Base-by-base conservation (phyloP, 192 early-diverging fungal species). In the Gamsiella multidivaricata region DNA sequence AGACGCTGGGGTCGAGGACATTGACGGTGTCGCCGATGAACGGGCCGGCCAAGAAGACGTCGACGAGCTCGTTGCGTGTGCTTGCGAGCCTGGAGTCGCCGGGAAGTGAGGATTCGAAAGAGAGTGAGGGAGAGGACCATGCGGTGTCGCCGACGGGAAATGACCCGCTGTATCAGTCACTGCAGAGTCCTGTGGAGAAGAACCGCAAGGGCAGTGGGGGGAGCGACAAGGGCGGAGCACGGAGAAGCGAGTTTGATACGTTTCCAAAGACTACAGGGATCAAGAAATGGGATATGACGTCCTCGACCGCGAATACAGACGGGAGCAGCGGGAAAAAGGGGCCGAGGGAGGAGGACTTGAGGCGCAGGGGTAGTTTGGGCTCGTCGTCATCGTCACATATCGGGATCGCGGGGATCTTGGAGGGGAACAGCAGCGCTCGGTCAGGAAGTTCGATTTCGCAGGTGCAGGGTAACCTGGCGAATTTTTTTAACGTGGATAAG, bases 351-450 rank as follows among this genome's bases (percentile, higher is more conserved):
- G 0, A 46, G n/a, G 43, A 45, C 17, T 11, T 22, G 28, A 29
- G 29, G 15, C 20, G 25, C 15, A 17, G 37, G 3, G 32, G 22
- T 33, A 55, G 31, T n/a, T 39, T 54, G 23, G 47, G 42, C 15
- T 51, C 60, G 5, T 60, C 57, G 3, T 69, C 60, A 7, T 78
- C 74, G 6, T 45, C 74, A 9, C 74, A 69, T 57, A 17, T 69
- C 20, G 74, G 74, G 12, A 78, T 78, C 18, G 66, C 65, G 10
- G 74, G 74, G 0, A 78, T 78, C 25, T 29, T 78, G 45, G 74
- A 78, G 14, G 60, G 47, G 20, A 47, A 47, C 25, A 68, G 37
- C 50, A 61, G 58, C 22, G 26, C 69, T 34, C 34, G 57, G 12
- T 51, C 58, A 9, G 59, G 66, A 12, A 54, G 26, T 6, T 54